Base-by-base conservation (phyloP, 163 green algal genomes). In the Volvox carteri region DNA sequence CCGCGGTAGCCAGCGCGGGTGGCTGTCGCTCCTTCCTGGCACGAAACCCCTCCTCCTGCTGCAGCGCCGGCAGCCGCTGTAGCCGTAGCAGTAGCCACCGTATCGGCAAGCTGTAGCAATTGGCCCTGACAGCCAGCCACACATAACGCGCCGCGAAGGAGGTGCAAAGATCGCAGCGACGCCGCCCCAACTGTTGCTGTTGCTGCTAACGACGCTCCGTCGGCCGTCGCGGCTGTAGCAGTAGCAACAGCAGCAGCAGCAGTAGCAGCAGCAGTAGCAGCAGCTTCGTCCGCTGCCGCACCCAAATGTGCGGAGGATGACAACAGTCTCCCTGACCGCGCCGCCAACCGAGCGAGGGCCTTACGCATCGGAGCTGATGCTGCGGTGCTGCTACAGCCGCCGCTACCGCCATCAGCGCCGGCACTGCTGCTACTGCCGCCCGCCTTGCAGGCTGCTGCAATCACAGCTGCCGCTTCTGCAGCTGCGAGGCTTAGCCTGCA, bases 71-170 rank as follows among this genome's bases (percentile, higher is more conserved):
- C 60, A 48, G 14, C 42, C 8, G 58, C 12, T n/a, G n/a, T n/a
- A n/a, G n/a, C n/a, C n/a, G 9, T 23, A 21, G 50, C 44, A 23
- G 8, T 25, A 58, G 5, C 72, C 72, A 39, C 42, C 72, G 42
- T 62, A 7, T 19, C 52, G 12, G 42, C 25, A 28, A 25, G 77
- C 37, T 77, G 60, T n/a, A 86, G n/a, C 16, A 86, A 2, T n/a
- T 50, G 60, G 6, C 79, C 79, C n/a, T 78, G 60, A 16, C 60
- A 80, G 12, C 41, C 81, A 1, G 50, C 81, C 21, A 72, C 19
- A 25, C 81, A 74, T 12, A 88, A 65, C 12, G 48, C 67, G 2
- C 65, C 81, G 11, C 81, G 67, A 2, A 86, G 25, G 0, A 28
- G 12, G 39, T 62, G 56, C 23, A 84, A 33, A 6, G 76, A 4